A percentile compares a stretch with the other conserved stretches of the same genome.
phyloP scores from a whole-genome alignment of 768 basidiomycete species.

The Leccinum disarticulatum region DNA sequence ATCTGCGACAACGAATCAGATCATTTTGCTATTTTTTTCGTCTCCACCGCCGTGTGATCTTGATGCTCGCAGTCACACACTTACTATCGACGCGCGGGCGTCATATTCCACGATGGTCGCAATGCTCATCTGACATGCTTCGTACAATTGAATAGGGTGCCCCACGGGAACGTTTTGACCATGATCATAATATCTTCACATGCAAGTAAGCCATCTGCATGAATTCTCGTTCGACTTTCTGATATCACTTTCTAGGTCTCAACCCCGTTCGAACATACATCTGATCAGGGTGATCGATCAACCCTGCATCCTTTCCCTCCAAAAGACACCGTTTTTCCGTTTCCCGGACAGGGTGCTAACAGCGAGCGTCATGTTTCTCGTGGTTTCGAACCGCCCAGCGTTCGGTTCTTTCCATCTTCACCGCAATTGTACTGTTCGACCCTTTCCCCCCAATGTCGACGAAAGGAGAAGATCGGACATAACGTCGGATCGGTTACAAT shows the following conservation, averaged over 20 bases:
- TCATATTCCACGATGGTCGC: neutral
- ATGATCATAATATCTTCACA: conserved; percentile 13
- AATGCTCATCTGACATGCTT: neutral
- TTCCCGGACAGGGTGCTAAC: neutral
- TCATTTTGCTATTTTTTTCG: neutral
- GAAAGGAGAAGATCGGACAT: neutral
- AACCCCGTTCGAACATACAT: neutral
- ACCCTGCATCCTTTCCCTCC: neutral
- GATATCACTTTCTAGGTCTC: neutral
- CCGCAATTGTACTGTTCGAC: neutral
- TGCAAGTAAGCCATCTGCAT: neutral
- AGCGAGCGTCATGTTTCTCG: neutral
- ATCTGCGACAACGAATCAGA: neutral
- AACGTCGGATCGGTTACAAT: neutral
- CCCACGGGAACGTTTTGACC: neutral
- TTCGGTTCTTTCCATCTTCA: conserved; percentile 2
- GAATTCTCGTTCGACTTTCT: neutral
- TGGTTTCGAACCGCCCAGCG: neutral
- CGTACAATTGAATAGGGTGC: neutral
- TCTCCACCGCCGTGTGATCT: neutral
- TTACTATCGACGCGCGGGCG: neutral
- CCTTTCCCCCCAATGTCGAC: neutral
- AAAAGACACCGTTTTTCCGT: neutral
- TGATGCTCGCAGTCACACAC: neutral
- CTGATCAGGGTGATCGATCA: neutral